Evolutionary conservation across 768 basidiomycete genomes (phyloP).

Genomic region (Suillus subluteus): DNA sequence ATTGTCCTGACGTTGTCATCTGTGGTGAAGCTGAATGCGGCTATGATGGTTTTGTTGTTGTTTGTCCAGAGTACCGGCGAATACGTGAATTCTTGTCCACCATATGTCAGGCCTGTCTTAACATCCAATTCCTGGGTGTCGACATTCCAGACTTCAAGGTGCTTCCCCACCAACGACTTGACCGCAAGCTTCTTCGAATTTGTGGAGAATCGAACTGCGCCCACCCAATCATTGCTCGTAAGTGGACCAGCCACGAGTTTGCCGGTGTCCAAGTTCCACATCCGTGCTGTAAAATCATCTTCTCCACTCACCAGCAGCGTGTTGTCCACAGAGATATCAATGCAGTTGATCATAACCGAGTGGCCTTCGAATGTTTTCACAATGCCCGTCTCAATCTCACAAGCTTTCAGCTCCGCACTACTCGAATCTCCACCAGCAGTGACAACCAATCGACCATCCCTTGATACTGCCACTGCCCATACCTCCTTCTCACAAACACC

Average conservation of each 20-base stretch:
- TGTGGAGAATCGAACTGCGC: background rate
- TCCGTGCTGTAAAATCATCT: background rate
- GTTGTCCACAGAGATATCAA: background rate
- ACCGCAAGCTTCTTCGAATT: background rate
- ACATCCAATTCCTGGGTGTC: background rate
- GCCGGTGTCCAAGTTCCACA: background rate
- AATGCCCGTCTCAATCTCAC: background rate
- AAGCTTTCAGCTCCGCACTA: too few relatives aligned
- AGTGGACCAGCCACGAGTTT: background rate
- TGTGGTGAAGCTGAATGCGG: background rate
- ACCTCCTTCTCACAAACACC: too few relatives aligned
- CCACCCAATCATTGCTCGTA: background rate
- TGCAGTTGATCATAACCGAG: background rate
- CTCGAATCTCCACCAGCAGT: too few relatives aligned
- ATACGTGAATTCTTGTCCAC: background rate
- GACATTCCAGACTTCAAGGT: background rate
- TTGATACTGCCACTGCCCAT: too few relatives aligned
- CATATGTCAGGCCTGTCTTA: background rate
- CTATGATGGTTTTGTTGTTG: background rate
- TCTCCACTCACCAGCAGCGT: background rate
- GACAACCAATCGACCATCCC: too few relatives aligned
- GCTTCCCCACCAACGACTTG: background rate
- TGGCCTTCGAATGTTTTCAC: background rate
- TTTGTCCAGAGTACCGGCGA: background rate
- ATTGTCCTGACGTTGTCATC: background rate